These are phyloP conservation scores for Cyathus striatus DNA, from an alignment of 768 basidiomycete genomes.

Conservation along the genomic window DNA sequence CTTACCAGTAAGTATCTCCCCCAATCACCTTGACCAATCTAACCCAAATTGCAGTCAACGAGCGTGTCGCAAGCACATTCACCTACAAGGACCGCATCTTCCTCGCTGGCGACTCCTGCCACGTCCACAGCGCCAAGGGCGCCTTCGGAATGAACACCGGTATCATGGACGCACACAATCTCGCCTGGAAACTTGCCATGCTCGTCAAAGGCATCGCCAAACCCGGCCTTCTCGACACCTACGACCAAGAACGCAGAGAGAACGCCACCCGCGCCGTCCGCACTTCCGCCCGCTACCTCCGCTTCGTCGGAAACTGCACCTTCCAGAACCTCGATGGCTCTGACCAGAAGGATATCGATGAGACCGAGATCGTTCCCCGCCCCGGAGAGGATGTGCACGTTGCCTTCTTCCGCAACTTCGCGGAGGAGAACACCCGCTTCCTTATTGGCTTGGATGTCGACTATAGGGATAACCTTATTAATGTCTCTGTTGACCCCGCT, in stretches of 20 bases:
- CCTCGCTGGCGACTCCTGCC: background rate
- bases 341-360: no score
- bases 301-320: no score
- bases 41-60: background rate
- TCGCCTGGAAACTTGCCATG: background rate
- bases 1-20: background rate
- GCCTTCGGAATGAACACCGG: background rate
- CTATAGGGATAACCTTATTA: no score
- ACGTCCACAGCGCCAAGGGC: background rate
- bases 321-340: no score
- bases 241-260: background rate
- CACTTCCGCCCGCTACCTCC: no score
- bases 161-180: background rate
- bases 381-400: no score
- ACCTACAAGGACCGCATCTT: background rate
- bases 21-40: background rate
- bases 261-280: no score
- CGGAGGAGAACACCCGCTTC: no score
- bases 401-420: no score
- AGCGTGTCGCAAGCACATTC: background rate
- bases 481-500: no score
- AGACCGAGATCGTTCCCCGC: no score
- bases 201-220: background rate
- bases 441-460: no score
- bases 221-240: background rate